Conservation (phyloP, 352 stramenopile species). For the Phytopythium vexans region DNA sequence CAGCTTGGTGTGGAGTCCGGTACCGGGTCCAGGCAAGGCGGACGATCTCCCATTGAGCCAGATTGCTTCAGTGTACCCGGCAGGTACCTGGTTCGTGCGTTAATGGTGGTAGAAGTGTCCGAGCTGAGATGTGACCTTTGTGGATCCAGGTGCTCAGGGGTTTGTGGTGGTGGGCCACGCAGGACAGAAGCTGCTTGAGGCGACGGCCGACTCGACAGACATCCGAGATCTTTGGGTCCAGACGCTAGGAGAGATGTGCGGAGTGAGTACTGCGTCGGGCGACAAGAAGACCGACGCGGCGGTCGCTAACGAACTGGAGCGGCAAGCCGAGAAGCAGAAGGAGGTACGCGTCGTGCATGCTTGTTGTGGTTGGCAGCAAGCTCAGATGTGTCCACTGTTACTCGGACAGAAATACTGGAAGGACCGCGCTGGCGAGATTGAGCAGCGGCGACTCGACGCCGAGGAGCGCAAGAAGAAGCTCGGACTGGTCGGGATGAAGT, state of each 20-base stretch:
- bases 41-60: constrained; percentile 52
- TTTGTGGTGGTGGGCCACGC: constrained; percentile 45
- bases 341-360: constrained; percentile 21
- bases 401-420: constrained; percentile 61
- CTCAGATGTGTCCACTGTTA: background rate
- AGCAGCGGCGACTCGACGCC: constrained; percentile 53
- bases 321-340: constrained; percentile 60
- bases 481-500: constrained; percentile 70
- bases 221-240: constrained; percentile 66
- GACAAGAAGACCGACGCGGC: constrained; percentile 19
- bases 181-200: constrained; percentile 63
- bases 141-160: constrained; percentile 29
- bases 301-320: constrained; percentile 31
- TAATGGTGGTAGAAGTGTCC: background rate
- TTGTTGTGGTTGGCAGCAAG: background rate
- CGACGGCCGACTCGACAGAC: constrained; percentile 33
- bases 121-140: background rate
- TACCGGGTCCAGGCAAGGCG: constrained; percentile 27
- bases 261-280: constrained; percentile 29
- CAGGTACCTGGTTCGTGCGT: constrained; percentile 18
- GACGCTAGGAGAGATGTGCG: constrained; percentile 63
- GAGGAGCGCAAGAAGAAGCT: constrained; percentile 79
- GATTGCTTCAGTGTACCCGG: constrained; percentile 55
- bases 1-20: constrained; percentile 46
- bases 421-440: constrained; percentile 53